Evolutionary conservation across 164 flowering plant genomes (phyloP).

Genomic region (Magnolia sinica): DNA sequence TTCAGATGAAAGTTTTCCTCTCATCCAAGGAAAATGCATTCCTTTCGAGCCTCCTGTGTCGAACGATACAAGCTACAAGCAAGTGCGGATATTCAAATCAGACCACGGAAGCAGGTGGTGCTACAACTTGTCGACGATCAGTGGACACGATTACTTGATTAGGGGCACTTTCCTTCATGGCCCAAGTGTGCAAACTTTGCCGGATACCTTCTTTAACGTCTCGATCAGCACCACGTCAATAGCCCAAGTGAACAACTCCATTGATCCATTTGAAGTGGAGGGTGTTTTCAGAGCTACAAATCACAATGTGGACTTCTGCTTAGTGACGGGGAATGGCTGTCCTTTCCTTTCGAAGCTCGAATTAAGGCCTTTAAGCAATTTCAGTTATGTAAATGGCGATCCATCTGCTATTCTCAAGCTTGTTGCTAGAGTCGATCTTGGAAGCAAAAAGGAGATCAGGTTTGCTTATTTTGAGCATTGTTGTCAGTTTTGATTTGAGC

Average conservation of each 20-base stretch:
- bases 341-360: constrained; percentile 57
- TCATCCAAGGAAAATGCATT: constrained; percentile 25
- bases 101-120: constrained; percentile 42
- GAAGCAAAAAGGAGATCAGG: constrained; percentile 38
- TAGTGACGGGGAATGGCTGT: constrained; percentile 33
- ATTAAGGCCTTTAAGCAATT: constrained; percentile 43
- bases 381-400: constrained; percentile 18
- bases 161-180: constrained; percentile 49
- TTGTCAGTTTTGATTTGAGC: background rate
- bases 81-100: constrained; percentile 27
- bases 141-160: constrained; percentile 39
- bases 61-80: constrained; percentile 13
- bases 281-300: constrained; percentile 40
- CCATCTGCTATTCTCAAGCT: constrained; percentile 37
- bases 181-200: background rate
- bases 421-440: constrained; percentile 40
- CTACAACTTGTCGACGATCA: constrained; percentile 42
- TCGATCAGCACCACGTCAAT: constrained; percentile 35
- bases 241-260: constrained; percentile 26
- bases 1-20: constrained; percentile 38
- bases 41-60: constrained; percentile 10
- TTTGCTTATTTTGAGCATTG: constrained; percentile 14
- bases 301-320: constrained; percentile 40
- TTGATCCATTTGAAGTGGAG: constrained; percentile 35
- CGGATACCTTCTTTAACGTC: constrained; percentile 26